Base-by-base conservation (phyloP, 805 yeast species). In the Saturnispora sanitii region DNA sequence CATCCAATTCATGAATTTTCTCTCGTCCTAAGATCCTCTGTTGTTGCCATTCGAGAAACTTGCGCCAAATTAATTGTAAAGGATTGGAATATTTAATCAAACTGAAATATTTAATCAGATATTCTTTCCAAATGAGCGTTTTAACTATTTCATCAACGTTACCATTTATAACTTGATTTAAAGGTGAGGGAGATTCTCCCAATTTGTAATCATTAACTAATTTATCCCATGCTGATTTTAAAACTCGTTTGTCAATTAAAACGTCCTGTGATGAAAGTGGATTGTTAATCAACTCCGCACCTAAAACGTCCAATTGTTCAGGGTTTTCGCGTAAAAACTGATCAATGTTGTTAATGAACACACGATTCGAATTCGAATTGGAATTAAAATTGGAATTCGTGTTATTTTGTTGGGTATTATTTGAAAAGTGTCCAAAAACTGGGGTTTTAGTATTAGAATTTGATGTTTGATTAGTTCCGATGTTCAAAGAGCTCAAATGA, bases 281-380 rank as follows among this genome's bases (percentile, higher is more conserved):
- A 15, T 19, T 37, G 27, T 28, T 40, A 21, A 25, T 29, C 3
- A 49, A 20, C 36, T 51, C 47, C 2, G 38, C 40, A 12, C 41
- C 47, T 5, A 49, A 40, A 8, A 41, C 6, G 15, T 45, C 49
- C 19, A 42, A 25, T n/a, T 44, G 44, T 29, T 49, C 53, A 1
- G 48, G 47, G 33, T 50, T 50, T 6, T 51, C 55, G 12, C 44
- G 35, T 5, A 51, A 37, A 26, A 49, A 51, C 19, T 49, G 48
- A 32, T 51, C 55, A n/a, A 51, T 51, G 25, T 50, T 47, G 11
- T 28, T 42, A 4, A 51, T 51, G 7, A 45, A 37, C 7, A 51
- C 41, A 17, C 22, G 46, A 27, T 48, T 40, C 1, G 52, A 45
- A 23, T 42, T 38, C n/a, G n/a, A n/a, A n/a, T n/a, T n/a, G n/a